phyloP scores from a whole-genome alignment of 768 basidiomycete genomes.

The Agrocybe praecox region DNA sequence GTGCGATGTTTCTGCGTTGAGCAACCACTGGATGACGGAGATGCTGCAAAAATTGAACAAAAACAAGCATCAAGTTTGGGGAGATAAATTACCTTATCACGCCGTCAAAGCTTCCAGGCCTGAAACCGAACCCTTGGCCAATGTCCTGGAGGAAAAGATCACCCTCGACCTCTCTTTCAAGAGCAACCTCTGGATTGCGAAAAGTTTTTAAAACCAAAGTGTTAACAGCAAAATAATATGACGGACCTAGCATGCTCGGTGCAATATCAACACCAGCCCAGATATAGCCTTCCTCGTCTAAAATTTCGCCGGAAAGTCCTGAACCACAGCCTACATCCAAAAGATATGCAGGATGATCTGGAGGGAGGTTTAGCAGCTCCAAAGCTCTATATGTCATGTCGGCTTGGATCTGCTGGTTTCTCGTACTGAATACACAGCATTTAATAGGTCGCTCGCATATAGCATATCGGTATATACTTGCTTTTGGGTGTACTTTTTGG shows the following conservation, averaged over 20 bases:
- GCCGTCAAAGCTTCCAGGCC: conserved; percentile 96
- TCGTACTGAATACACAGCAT: conserved; percentile 57
- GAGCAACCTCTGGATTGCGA: conserved; percentile 75
- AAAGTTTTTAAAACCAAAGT: neutral
- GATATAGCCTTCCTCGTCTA: conserved; percentile 90
- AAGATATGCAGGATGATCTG: conserved; percentile 79
- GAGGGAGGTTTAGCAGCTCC: conserved; percentile 84
- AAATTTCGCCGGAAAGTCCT: conserved; percentile 94
- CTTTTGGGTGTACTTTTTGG: conserved; percentile 97
- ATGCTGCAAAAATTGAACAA: conserved; percentile 54
- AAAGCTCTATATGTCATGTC: conserved; percentile 97
- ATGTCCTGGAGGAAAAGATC: conserved; percentile 98
- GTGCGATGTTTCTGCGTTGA: conserved; percentile 93
- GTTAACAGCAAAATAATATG: neutral
- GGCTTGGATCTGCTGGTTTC: conserved; percentile 95
- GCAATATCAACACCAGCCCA: conserved; percentile 96
- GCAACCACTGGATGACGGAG: conserved; percentile 98
- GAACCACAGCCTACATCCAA: conserved; percentile 97
- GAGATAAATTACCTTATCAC: conserved; percentile 77
- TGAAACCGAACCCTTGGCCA: conserved; percentile 96
- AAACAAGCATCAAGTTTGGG: neutral
- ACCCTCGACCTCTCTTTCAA: conserved; percentile 94
- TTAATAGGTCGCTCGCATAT: neutral
- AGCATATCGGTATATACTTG: conserved; percentile 32
- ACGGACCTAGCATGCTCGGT: conserved; percentile 94